Conservation (phyloP, 176 grass and related monocot genomes). For the Rhipidocladum racemiflorum region DNA sequence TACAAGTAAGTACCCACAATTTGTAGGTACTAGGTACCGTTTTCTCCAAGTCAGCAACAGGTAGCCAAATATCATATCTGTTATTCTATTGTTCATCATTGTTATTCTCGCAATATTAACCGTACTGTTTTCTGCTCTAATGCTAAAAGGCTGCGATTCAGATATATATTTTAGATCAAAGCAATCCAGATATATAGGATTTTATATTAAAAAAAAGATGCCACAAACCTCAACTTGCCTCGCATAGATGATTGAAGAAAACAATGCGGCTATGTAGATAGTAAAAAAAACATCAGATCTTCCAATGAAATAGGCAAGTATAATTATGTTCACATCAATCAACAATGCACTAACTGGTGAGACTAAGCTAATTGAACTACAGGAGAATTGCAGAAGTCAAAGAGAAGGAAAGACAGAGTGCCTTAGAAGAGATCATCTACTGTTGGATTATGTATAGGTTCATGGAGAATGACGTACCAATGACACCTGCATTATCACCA, state of each 20-base stretch:
- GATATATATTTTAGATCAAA: too few relatives aligned
- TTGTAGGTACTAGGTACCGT: neutral
- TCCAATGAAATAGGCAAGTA: constrained; percentile 13
- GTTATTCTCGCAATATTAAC: neutral
- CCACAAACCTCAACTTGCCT: neutral
- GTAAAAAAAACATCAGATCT: neutral
- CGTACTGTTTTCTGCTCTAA: neutral
- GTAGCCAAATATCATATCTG: neutral
- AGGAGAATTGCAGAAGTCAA: constrained; percentile 99
- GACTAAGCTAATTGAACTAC: constrained; percentile 32
- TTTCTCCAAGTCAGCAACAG: neutral
- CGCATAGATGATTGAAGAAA: neutral
- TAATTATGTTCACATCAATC: neutral
- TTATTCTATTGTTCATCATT: neutral
- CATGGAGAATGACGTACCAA: constrained; percentile 70
- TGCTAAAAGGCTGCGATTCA: neutral
- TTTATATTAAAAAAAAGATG: too few relatives aligned
- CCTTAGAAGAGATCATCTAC: constrained; percentile 90
- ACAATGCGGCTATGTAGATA: neutral
- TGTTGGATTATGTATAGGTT: constrained; percentile 84
- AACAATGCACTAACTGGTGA: neutral
- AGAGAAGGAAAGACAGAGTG: constrained; percentile 81
- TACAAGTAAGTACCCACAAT: constrained; percentile 54
- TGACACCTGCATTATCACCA: constrained; percentile 66
- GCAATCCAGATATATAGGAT: too few relatives aligned